Evolutionary conservation across 2,329 filamentous ascomycete species (phyloP).

Genomic region (Phaeosphaeria sp.): DNA sequence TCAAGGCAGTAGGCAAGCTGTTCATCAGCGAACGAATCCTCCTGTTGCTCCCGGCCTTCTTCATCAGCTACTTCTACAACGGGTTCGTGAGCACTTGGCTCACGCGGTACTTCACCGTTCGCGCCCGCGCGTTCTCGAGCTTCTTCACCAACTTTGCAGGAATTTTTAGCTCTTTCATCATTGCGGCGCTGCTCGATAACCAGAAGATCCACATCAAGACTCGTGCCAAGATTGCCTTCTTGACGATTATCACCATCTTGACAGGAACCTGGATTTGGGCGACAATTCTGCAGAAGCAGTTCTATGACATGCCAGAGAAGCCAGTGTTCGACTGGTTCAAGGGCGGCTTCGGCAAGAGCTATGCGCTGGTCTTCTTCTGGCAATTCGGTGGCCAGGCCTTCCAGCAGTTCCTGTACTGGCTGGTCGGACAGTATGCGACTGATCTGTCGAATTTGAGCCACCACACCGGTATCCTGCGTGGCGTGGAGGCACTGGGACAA

Average conservation of each 20-base stretch:
- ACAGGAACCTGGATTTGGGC: conserved; percentile 47
- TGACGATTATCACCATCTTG: conserved; percentile 37
- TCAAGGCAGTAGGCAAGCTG: conserved; percentile 38
- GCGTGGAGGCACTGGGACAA: conserved; percentile 44
- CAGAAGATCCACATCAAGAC: conserved; percentile 44
- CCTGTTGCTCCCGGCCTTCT: conserved; percentile 44
- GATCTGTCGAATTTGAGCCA: conserved; percentile 40
- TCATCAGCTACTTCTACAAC: conserved; percentile 50
- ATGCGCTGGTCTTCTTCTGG: conserved; percentile 46
- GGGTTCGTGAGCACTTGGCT: conserved; percentile 46
- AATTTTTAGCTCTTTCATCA: conserved; percentile 46
- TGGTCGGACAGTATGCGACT: conserved; percentile 46
- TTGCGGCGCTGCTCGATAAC: conserved; percentile 42
- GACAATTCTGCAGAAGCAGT: conserved; percentile 39
- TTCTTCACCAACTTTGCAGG: conserved; percentile 49
- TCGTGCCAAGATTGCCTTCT: conserved; percentile 38
- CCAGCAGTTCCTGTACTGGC: conserved; percentile 47
- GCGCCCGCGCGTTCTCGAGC: conserved; percentile 42
- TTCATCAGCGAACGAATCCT: conserved; percentile 41
- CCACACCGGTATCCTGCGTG: conserved; percentile 45
- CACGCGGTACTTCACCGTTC: conserved; percentile 46
- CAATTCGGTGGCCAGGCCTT: conserved; percentile 47
- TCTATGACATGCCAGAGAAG: conserved; percentile 34
- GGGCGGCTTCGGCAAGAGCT: conserved; percentile 42
- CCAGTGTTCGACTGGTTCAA: conserved; percentile 45